Evolutionary conservation across 768 basidiomycete genomes (phyloP), one percentile per base, ranked within the genome.

Genomic region (Dioszegia crocea): DNA sequence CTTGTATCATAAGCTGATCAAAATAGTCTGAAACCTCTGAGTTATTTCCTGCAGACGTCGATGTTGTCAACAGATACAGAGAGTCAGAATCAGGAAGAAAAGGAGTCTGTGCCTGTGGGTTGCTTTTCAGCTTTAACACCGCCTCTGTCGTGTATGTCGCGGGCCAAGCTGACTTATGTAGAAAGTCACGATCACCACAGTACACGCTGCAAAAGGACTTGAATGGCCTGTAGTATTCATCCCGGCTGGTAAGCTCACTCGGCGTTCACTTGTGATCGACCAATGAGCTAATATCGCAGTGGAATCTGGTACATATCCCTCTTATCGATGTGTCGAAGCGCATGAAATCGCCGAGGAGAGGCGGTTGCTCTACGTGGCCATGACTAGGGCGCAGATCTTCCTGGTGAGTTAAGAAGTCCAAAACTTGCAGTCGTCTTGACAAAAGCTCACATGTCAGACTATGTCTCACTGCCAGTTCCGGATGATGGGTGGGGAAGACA

Each of bases 191-290:
- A 84, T 92, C 43, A 82, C 86, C 1, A 93, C 91, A 0, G 89
- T 90, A 55, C 91, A 94, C 78, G 84, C 89, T 31, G 89, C 90
- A 0, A 94, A 94, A 74, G 90, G 91, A 0, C 79, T 92, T 8
- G 91, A 94, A 75, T 94, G 90, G 89, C 89, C 91, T 0, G 87
- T 91, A 1, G 89, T 92, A 0, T 85, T 92, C 61, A 79, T 78
- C 6, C 76, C 76, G 5, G 66, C 71, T 33, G 66, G 51, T 53
- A 29, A 53, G 36, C 26, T 40, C 33, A 33, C 6, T 14, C 14
- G 3, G 9, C 19, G 72, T 74, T 19, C 65, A 70, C 60, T 2
- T 21, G 0, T 12, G 2, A 27, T 33, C 45, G 27, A 19, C 2
- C 1, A 4, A 19, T 26, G 26, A 38, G 51, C 50, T 66, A 52